phyloP scores from a whole-genome alignment of 148 eudicot genomes.

The Rhododendron ovatum region DNA sequence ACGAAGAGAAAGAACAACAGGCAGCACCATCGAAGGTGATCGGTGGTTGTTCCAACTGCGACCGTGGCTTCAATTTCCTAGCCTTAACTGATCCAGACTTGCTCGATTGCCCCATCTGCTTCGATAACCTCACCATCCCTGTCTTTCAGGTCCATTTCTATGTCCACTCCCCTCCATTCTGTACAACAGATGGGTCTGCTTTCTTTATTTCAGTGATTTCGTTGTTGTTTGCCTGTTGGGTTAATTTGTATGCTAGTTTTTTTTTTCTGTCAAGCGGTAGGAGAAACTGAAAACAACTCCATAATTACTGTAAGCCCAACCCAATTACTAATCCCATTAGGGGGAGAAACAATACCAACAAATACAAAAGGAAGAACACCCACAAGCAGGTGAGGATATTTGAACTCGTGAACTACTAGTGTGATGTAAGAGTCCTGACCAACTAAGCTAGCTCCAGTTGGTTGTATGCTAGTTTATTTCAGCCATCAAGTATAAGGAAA shows the following conservation, averaged over 20 bases:
- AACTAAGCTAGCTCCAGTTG: too few species aligned
- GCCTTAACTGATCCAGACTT: constrained; percentile 69
- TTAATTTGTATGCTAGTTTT: neutral
- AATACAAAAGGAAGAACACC: too few species aligned
- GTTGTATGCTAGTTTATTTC: too few species aligned
- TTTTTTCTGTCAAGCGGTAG: neutral
- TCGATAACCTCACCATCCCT: constrained; percentile 45
- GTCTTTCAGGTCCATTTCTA: constrained; percentile 57
- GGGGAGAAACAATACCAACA: too few species aligned
- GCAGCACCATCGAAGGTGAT: neutral
- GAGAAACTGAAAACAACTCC: too few species aligned
- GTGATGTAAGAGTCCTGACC: too few species aligned
- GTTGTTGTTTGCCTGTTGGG: neutral
- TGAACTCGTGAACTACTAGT: too few species aligned
- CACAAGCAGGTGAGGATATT: too few species aligned
- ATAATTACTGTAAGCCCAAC: neutral
- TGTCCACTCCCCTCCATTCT: neutral
- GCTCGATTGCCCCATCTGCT: constrained; percentile 70
- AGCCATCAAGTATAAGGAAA: too few species aligned
- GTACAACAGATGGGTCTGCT: neutral
- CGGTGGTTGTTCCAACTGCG: neutral
- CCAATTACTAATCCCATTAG: neutral
- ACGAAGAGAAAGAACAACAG: neutral
- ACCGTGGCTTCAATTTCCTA: constrained; percentile 15
- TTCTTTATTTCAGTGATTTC: neutral